phyloP scores from a whole-genome alignment of 2,329 filamentous ascomycete genomes.

The Drechslerella stenobrocha region DNA sequence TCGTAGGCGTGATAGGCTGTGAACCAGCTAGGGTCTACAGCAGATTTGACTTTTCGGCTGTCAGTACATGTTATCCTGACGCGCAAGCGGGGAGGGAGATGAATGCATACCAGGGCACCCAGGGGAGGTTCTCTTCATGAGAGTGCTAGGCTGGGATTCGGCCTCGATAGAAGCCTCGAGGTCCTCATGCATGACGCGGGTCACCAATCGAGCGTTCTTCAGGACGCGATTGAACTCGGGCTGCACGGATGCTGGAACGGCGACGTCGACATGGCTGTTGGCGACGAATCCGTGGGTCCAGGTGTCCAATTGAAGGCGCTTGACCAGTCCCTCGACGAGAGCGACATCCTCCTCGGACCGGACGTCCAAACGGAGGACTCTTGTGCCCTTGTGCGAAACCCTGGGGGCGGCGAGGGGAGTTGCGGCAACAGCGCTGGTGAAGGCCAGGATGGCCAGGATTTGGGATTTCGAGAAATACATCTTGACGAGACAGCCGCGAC shows the following conservation, averaged over 20 bases:
- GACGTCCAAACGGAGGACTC: constrained; percentile 56
- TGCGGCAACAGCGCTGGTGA: constrained; percentile 32
- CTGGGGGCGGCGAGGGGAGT: constrained; percentile 39
- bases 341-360: constrained; percentile 53
- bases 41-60: not conserved
- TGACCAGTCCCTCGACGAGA: constrained; percentile 55
- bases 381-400: constrained; percentile 57
- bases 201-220: constrained; percentile 53
- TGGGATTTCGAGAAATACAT: constrained; percentile 42
- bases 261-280: constrained; percentile 56
- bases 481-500: constrained; percentile 6
- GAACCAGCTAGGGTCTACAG: constrained; percentile 58
- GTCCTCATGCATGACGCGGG: constrained; percentile 57
- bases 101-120: constrained; percentile 3
- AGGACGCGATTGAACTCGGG: constrained; percentile 56
- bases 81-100: constrained; percentile 4
- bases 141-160: constrained; percentile 52
- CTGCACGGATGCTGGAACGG: constrained; percentile 57
- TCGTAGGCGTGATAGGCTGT: constrained; percentile 61
- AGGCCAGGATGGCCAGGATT: constrained; percentile 37
- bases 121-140: not conserved
- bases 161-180: constrained; percentile 57
- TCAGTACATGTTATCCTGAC: no score
- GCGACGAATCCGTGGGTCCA: constrained; percentile 55
- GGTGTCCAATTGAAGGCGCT: constrained; percentile 54